phyloP scores from a whole-genome alignment of 495 filamentous ascomycete species.

The Viridothelium virens region DNA sequence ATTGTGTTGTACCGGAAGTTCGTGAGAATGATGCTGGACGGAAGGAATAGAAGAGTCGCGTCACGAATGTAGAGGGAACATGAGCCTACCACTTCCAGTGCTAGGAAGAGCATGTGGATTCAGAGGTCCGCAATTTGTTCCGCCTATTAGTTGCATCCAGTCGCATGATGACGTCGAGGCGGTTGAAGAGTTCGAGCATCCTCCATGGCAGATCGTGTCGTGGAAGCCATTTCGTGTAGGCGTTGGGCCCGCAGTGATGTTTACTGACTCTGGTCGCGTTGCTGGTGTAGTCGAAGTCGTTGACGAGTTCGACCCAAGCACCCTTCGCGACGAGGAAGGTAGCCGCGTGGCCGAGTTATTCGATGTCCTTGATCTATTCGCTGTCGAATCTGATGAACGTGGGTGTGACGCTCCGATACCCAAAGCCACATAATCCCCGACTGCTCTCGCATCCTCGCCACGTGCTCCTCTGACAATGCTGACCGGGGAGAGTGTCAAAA shows the following conservation, averaged over 20 bases:
- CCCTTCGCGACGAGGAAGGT: neutral
- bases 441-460: neutral
- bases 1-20: too few species aligned
- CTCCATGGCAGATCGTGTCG: neutral
- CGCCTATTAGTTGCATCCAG: neutral
- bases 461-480: neutral
- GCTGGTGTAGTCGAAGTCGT: neutral
- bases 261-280: neutral
- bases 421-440: neutral
- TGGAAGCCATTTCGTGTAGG: neutral
- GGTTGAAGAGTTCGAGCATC: neutral
- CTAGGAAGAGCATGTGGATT: constrained; percentile 3
- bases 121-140: neutral
- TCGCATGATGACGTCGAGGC: constrained; percentile 3
- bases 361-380: neutral
- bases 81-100: constrained; percentile 4
- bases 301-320: neutral
- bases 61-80: neutral
- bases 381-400: neutral
- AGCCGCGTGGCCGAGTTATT: neutral
- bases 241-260: neutral
- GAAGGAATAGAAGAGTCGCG: neutral
- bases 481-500: neutral
- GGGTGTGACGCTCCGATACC: neutral
- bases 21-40: too few species aligned